Base-by-base conservation (phyloP, 176 grass and related monocot species). In the Bothriochloa decipiens region DNA sequence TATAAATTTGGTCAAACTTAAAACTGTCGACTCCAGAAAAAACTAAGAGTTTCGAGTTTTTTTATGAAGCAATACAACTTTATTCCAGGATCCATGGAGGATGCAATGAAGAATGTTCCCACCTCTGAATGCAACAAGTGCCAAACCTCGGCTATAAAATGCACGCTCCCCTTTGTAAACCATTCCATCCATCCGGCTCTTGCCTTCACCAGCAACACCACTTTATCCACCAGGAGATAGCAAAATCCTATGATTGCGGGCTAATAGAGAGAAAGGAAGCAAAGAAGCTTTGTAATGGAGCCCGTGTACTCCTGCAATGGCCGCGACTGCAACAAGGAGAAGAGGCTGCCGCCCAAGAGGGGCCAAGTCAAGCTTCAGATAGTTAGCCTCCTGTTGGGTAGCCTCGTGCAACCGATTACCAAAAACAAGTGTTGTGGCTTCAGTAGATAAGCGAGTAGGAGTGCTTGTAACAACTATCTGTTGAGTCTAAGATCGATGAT, bases 331-430 rank as follows among this genome's bases (percentile, higher is more conserved):
- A 72, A 17, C 37, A 86, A 88, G 74, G 78, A 82, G 77, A 91
- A 64, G 82, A 85, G 74, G 40, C 8, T 7, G 1, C 40, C 40
- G 40, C 40, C 2, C 37, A 42, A 42, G 40, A 10, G 40, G 40
- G 86, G 90, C n/a, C 90, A 91, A 82, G 82, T 91, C 40, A 88
- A 85, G 79, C 8, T 88, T 58, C 78, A 71, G 12, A 91, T 91
- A 4, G 72, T 50, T 7, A 88, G 3, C 60, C n/a, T 78, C 1
- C 23, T 90, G 5, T 23, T 91, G 1, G 8, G 77, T 37, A 78
- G 26, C 67, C 67, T 82, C 13, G 45, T 88, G 57, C 28, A 18
- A 27, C 82, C 45, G 9, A 25, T n/a, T 2, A 29, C 73, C 73
- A 91, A 72, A 66, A 91, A 74, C 55, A 45, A 33, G 22, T 46